Percentiles rank a stretch among this genome's conserved stretches.
phyloP scores from a whole-genome alignment of 352 stramenopile species.

The Globisporangium paddicum region DNA sequence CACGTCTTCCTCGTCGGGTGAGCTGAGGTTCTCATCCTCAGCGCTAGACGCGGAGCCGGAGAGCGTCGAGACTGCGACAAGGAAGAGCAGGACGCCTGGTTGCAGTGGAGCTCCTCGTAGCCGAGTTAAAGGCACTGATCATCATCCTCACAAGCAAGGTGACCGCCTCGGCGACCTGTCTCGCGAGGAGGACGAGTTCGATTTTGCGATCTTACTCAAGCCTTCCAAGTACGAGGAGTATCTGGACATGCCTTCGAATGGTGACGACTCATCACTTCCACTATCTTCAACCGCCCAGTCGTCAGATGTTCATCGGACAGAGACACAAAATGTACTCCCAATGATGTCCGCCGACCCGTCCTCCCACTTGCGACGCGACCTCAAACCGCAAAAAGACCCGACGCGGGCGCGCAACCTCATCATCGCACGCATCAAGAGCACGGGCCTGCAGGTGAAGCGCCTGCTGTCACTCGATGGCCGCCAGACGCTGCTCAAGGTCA shows the following conservation, averaged over 20 bases:
- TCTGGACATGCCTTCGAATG: slow-evolving; percentile 24
- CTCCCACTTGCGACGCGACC: slow-evolving; percentile 2
- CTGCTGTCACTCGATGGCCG: slow-evolving; percentile 69
- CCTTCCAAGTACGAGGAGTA: slow-evolving; percentile 63
- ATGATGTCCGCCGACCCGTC: neutral
- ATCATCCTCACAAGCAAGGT: neutral
- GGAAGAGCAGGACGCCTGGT: neutral
- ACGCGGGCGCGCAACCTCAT: slow-evolving; percentile 30
- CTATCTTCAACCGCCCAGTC: neutral
- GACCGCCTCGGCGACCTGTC: slow-evolving; percentile 61
- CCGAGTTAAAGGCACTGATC: no score
- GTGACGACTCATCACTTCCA: neutral
- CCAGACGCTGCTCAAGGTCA: slow-evolving; percentile 76
- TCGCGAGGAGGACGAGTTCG: slow-evolving; percentile 67
- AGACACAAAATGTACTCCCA: neutral
- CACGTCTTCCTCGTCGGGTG: neutral
- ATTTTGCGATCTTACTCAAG: slow-evolving; percentile 84
- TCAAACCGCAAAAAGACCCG: slow-evolving; percentile 7
- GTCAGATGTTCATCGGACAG: neutral
- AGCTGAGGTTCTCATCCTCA: neutral
- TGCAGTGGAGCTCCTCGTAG: neutral
- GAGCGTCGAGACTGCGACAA: neutral
- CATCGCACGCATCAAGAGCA: slow-evolving; percentile 48
- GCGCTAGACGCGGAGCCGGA: neutral
- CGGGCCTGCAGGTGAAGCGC: slow-evolving; percentile 66